These are phyloP conservation scores for Ploettnerulaceae sp. DNA, from an alignment of 2,329 filamentous ascomycete species.

Conservation along the genomic window DNA sequence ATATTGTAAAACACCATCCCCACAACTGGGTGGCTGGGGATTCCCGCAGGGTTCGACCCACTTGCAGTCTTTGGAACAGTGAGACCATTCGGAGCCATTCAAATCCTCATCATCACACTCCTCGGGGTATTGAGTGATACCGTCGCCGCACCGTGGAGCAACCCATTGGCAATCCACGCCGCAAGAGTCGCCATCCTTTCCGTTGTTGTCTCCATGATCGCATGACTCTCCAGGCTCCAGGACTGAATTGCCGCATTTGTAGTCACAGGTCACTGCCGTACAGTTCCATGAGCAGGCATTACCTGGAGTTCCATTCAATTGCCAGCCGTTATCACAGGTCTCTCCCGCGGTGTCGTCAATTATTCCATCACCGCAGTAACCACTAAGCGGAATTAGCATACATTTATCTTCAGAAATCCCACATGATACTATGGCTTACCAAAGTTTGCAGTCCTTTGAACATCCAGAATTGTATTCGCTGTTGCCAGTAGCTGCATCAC, in stretches of 20 bases:
- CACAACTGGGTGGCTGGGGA: constrained; percentile 4
- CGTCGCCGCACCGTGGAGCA: constrained; percentile 8
- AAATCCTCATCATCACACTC: constrained; percentile 12
- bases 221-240: constrained; percentile 4
- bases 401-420: too few species aligned
- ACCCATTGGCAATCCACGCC: constrained; percentile 8
- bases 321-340: constrained; percentile 4
- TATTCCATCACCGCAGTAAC: constrained; percentile 7
- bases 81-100: constrained; percentile 8
- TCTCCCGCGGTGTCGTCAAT: constrained; percentile 7
- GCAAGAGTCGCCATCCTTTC: constrained; percentile 1
- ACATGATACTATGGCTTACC: too few species aligned
- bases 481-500: constrained; percentile 7
- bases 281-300: constrained; percentile 8
- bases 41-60: constrained; percentile 10
- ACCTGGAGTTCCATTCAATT: constrained; percentile 6
- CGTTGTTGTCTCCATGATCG: constrained; percentile 6
- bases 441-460: constrained; percentile 8
- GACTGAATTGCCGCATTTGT: constrained; percentile 8
- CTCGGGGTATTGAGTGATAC: constrained; percentile 7
- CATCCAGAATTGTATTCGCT: constrained; percentile 5
- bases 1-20: constrained; percentile 2
- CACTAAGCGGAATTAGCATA: too few species aligned
- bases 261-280: constrained; percentile 2
- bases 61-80: constrained; percentile 10